phyloP scores from a whole-genome alignment of 208 protist species.

The Leishmania braziliensis region DNA sequence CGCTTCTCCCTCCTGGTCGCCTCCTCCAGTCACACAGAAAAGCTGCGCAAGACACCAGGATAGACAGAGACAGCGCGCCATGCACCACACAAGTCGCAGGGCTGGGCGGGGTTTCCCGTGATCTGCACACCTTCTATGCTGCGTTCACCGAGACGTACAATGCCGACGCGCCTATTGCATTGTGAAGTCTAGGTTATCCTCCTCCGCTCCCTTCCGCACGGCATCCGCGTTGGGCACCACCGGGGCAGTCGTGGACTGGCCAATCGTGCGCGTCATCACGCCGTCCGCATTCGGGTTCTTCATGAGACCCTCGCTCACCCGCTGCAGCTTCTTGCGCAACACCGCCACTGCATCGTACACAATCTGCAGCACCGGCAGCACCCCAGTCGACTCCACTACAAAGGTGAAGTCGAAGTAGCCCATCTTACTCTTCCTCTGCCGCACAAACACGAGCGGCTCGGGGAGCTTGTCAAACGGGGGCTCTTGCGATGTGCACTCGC shows the following conservation, averaged over 20 bases:
- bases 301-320: conserved; percentile 60
- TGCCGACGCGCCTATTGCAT: conserved; percentile 58
- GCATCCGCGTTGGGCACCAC: conserved; percentile 86
- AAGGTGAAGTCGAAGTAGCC: conserved; percentile 92
- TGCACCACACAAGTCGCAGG: neutral
- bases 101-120: neutral
- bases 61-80: neutral
- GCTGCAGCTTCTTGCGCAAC: conserved; percentile 80
- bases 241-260: conserved; percentile 80
- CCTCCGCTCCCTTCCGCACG: conserved; percentile 59
- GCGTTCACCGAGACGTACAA: neutral
- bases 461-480: conserved; percentile 73
- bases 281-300: conserved; percentile 70
- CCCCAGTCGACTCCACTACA: conserved; percentile 91
- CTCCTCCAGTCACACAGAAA: neutral
- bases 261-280: conserved; percentile 75
- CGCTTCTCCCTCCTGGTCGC: neutral
- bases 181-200: conserved; percentile 88
- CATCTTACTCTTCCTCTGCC: conserved; percentile 61
- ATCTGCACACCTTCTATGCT: neutral
- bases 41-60: neutral
- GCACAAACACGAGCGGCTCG: conserved; percentile 89
- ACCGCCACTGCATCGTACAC: conserved; percentile 85
- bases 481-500: conserved; percentile 89
- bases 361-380: conserved; percentile 86